A percentile compares a stretch with the other conserved stretches of the same genome.
phyloP scores from a whole-genome alignment of 345 rosid genomes.

The Syzygium aromaticum region DNA sequence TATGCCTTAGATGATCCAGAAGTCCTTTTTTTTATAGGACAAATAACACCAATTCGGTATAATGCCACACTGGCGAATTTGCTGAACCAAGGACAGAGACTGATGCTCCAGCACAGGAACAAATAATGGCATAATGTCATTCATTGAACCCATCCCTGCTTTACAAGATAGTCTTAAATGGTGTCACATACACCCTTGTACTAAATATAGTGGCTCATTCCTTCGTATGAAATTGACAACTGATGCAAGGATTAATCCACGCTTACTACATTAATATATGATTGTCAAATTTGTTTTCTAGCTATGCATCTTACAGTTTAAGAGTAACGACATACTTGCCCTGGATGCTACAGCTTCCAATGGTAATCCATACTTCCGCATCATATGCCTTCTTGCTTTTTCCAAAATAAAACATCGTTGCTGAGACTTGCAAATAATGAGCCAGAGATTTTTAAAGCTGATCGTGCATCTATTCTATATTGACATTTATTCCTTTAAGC shows the following conservation, averaged over 20 bases:
- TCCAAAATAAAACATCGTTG: not conserved
- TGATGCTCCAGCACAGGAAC: not conserved
- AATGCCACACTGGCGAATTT: not conserved
- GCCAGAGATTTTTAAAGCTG: not conserved
- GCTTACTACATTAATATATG: not conserved
- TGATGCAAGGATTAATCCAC: not conserved
- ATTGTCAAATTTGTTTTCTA: not conserved
- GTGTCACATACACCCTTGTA: not conserved
- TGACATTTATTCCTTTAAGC: not conserved
- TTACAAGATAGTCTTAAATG: not conserved
- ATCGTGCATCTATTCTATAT: not conserved
- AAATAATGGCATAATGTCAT: not conserved
- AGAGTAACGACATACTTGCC: not conserved
- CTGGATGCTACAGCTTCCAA: not conserved
- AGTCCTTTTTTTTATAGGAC: not conserved
- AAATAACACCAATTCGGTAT: not conserved
- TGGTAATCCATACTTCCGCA: not conserved
- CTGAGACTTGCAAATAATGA: not conserved
- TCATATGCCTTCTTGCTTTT: not conserved
- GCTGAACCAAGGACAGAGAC: not conserved
- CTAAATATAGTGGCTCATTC: not conserved
- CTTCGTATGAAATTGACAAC: not conserved
- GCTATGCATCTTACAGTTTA: not conserved
- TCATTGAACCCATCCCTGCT: not conserved
- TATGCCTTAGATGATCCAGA: not conserved